A percentile compares a stretch with the other conserved stretches of the same genome.
These are phyloP conservation scores for Backusella morwellensis DNA, from an alignment of 192 early-diverging fungal species.

Conservation along the genomic window DNA sequence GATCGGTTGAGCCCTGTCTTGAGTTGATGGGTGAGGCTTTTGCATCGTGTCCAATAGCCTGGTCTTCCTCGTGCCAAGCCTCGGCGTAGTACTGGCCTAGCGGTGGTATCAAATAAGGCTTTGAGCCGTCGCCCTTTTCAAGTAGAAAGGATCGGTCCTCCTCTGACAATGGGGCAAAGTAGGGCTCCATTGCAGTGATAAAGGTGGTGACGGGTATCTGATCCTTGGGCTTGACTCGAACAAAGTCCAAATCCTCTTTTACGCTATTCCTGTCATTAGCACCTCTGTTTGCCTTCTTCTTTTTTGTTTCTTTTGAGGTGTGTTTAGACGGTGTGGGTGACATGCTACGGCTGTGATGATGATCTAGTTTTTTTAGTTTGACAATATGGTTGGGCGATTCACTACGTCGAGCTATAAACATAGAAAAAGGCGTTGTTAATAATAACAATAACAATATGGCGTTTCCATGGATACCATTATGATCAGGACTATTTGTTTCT, in stretches of 20 bases:
- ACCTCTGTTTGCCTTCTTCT: constrained; percentile 11
- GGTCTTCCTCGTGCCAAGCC: constrained; percentile 68
- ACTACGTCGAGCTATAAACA: constrained; percentile 9
- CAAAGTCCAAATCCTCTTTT: constrained; percentile 29
- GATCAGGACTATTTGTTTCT: constrained; percentile 12
- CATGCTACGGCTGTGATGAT: not conserved
- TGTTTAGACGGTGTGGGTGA: constrained; percentile 12
- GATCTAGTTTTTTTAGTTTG: constrained; percentile 23
- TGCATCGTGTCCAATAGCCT: constrained; percentile 41
- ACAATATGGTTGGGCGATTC: constrained; percentile 21
- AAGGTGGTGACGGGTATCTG: constrained; percentile 85
- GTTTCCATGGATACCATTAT: not conserved
- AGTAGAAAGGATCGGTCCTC: constrained; percentile 80
- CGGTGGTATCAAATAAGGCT: constrained; percentile 70
- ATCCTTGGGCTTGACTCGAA: constrained; percentile 44
- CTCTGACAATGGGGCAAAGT: constrained; percentile 77
- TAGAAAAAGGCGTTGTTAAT: not conserved
- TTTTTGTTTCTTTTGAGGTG: not conserved
- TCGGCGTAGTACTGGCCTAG: constrained; percentile 73
- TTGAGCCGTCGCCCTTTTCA: constrained; percentile 40
- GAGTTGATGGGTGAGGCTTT: constrained; percentile 18
- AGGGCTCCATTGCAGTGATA: constrained; percentile 83
- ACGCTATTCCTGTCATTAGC: not conserved
- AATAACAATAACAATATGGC: not conserved
- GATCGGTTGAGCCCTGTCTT: constrained; percentile 14